phyloP scores from a whole-genome alignment of 2,329 filamentous ascomycete genomes.

The Leptographium radiaticola region DNA sequence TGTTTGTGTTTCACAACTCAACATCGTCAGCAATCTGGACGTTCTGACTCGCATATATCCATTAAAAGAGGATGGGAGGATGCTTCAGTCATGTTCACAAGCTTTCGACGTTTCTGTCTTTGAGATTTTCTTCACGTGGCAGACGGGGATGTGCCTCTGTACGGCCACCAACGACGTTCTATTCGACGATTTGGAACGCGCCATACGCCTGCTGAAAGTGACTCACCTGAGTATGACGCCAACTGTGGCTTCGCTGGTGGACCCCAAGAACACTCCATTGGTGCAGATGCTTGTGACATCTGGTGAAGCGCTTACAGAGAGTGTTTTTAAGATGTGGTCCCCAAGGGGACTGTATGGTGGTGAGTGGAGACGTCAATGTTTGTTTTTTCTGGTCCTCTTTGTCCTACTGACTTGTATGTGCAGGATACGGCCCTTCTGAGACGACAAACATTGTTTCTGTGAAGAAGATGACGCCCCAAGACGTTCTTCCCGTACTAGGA shows the following conservation, averaged over 20 bases:
- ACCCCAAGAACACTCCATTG: constrained; percentile 52
- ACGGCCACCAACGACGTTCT: constrained; percentile 61
- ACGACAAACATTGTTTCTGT: constrained; percentile 81
- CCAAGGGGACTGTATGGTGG: constrained; percentile 55
- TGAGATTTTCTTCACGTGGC: constrained; percentile 81
- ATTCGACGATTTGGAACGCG: constrained; percentile 56
- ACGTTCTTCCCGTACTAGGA: constrained; percentile 66
- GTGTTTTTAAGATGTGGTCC: constrained; percentile 57
- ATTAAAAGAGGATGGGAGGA: constrained; percentile 31
- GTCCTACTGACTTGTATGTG: background rate
- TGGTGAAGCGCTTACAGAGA: constrained; percentile 65
- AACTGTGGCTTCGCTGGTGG: constrained; percentile 66
- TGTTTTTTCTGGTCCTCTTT: background rate
- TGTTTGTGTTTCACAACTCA: constrained; percentile 63
- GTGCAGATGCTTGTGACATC: constrained; percentile 70
- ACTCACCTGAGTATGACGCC: constrained; percentile 81
- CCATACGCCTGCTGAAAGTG: constrained; percentile 48
- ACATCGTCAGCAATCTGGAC: constrained; percentile 64
- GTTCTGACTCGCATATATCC: constrained; percentile 56
- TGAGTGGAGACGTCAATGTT: background rate
- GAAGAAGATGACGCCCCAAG: constrained; percentile 41
- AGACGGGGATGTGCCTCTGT: constrained; percentile 64
- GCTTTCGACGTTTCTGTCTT: constrained; percentile 83
- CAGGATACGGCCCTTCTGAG: constrained; percentile 66
- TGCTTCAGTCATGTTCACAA: constrained; percentile 74